A percentile compares a stretch with the other conserved stretches of the same genome.
phyloP scores from a whole-genome alignment of 768 basidiomycete species.

The Tremella mesenterica region DNA sequence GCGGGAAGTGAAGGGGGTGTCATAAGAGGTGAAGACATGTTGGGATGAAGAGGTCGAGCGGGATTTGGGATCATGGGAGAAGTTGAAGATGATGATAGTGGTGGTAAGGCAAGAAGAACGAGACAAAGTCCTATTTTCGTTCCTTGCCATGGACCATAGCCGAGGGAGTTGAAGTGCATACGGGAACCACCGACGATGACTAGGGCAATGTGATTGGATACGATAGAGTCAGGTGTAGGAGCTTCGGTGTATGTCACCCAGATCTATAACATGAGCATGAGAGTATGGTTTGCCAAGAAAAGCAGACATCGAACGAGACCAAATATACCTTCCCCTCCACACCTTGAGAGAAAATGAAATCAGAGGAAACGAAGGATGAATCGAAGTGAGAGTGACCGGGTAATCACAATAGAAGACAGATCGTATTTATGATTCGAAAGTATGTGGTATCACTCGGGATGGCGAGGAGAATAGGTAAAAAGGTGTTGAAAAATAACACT shows the following conservation, averaged over 20 bases:
- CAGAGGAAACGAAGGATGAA: too few relatives aligned
- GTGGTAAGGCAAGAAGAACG: constrained; percentile 8
- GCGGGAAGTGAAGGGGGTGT: not conserved
- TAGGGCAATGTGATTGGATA: constrained; percentile 9
- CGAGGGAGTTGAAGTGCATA: constrained; percentile 2
- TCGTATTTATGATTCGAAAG: too few relatives aligned
- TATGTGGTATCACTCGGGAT: too few relatives aligned
- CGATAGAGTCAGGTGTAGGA: not conserved
- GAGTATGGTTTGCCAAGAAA: too few relatives aligned
- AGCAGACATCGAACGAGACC: too few relatives aligned
- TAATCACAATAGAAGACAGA: too few relatives aligned
- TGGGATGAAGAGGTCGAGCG: constrained; percentile 1
- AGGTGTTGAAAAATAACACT: too few relatives aligned
- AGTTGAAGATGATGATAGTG: not conserved
- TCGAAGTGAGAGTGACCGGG: too few relatives aligned
- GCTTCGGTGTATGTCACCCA: constrained; percentile 11
- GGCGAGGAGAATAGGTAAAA: too few relatives aligned
- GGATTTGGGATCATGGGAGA: constrained; percentile 13
- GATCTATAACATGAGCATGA: too few relatives aligned
- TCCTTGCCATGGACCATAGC: constrained; percentile 1
- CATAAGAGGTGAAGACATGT: not conserved
- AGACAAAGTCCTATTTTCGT: constrained; percentile 2
- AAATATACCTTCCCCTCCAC: too few relatives aligned
- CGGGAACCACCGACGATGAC: constrained; percentile 1
- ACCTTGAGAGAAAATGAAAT: too few relatives aligned